A percentile compares a stretch with the other conserved stretches of the same genome.
phyloP scores from a whole-genome alignment of 106 monocot genomes.

The Acorus gramineus region DNA sequence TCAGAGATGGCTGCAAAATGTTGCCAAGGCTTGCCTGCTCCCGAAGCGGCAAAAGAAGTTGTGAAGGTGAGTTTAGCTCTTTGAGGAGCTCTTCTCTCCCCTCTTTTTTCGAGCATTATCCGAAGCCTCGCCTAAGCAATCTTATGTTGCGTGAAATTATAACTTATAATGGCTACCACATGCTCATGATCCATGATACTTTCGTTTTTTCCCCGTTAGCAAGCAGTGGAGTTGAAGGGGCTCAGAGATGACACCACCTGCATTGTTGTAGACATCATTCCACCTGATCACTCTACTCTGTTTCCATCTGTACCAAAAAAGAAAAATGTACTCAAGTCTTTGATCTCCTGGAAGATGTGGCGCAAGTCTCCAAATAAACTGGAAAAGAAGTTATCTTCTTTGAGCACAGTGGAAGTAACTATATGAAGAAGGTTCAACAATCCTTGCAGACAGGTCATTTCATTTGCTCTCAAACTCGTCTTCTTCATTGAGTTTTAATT shows the following conservation, averaged over 20 bases:
- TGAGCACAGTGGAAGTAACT: slow-evolving; percentile 78
- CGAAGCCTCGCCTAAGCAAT: no score
- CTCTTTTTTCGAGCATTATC: no score
- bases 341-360: slow-evolving; percentile 49
- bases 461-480: no score
- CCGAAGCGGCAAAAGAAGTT: slow-evolving; percentile 78
- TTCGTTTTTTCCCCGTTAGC: slow-evolving; percentile 19
- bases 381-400: slow-evolving; percentile 53
- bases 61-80: slow-evolving; percentile 50
- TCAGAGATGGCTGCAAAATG: slow-evolving; percentile 75
- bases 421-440: slow-evolving; percentile 99
- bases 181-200: not conserved
- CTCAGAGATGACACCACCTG: slow-evolving; percentile 98
- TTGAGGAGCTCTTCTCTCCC: no score
- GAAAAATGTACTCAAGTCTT: slow-evolving; percentile 55
- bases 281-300: slow-evolving; percentile 49
- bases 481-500: no score
- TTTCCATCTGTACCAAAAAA: slow-evolving; percentile 65
- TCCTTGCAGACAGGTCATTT: slow-evolving; percentile 83
- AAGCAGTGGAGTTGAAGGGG: slow-evolving; percentile 89
- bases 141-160: no score
- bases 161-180: no score
- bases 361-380: slow-evolving; percentile 53
- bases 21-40: slow-evolving; percentile 80
- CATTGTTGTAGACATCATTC: slow-evolving; percentile 92